phyloP scores from a whole-genome alignment of 148 eudicot genomes.

The Silene latifolia region DNA sequence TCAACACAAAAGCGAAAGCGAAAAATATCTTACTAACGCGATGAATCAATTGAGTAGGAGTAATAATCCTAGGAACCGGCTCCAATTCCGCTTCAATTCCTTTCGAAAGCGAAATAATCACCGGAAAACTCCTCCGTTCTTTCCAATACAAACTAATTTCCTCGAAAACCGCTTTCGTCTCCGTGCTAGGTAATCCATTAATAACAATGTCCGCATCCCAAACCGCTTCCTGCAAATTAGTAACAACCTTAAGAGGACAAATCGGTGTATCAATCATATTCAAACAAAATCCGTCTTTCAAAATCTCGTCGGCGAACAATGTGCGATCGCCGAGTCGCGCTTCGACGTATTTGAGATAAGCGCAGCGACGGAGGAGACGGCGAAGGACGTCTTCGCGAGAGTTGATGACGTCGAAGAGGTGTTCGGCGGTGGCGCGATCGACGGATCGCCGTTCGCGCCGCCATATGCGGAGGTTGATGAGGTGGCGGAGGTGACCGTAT shows the following conservation, averaged over 20 bases:
- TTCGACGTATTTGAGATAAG: constrained; percentile 84
- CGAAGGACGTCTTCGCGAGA: not conserved
- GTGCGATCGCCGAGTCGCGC: constrained; percentile 76
- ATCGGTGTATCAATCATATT: constrained; percentile 95
- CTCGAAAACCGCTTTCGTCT: constrained; percentile 64
- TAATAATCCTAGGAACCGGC: constrained; percentile 69
- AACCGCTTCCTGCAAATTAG: constrained; percentile 88
- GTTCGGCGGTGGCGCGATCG: constrained; percentile 11
- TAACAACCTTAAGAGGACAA: constrained; percentile 82
- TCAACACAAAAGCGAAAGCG: not conserved
- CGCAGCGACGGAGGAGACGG: constrained; percentile 33
- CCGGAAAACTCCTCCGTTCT: constrained; percentile 56
- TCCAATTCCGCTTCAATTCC: constrained; percentile 85
- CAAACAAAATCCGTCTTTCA: constrained; percentile 86
- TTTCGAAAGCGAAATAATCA: constrained; percentile 74
- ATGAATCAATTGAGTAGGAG: constrained; percentile 83
- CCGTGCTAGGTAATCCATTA: constrained; percentile 88
- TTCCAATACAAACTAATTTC: constrained; percentile 87
- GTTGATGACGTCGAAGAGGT: constrained; percentile 3
- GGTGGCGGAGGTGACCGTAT: constrained; percentile 11
- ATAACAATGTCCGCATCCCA: constrained; percentile 91
- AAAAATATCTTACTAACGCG: constrained; percentile 56
- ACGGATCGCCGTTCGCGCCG: not conserved
- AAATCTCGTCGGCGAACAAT: constrained; percentile 76
- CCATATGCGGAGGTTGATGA: constrained; percentile 4